Evolutionary conservation across 2,329 filamentous ascomycete genomes (phyloP).

Genomic region (Neophaeococcomyces aloes): DNA sequence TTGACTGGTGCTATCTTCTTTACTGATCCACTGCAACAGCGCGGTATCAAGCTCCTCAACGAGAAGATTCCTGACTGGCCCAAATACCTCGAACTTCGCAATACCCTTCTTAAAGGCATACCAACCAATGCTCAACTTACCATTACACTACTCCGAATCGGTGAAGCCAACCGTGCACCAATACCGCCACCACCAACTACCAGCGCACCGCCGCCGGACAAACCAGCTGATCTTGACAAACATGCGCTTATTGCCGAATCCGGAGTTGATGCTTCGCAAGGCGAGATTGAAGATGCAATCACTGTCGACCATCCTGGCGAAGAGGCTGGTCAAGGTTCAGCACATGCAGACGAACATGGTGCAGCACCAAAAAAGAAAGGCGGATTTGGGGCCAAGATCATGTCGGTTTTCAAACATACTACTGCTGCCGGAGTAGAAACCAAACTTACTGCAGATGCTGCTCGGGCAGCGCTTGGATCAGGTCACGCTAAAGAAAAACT

Average conservation of each 20-base stretch:
- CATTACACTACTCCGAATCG: conserved; percentile 68
- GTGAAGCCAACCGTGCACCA: conserved; percentile 70
- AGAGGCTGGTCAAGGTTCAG: conserved; percentile 25
- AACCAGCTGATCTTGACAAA: conserved; percentile 43
- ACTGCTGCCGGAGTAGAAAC: conserved; percentile 64
- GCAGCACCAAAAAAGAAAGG: conserved; percentile 30
- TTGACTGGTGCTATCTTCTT: conserved; percentile 67
- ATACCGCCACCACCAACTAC: conserved; percentile 52
- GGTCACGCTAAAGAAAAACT: conserved; percentile 58
- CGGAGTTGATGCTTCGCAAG: conserved; percentile 50
- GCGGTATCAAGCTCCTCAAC: conserved; percentile 43
- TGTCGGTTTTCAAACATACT: conserved; percentile 58
- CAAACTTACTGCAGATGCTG: conserved; percentile 58
- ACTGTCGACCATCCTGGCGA: conserved; percentile 41
- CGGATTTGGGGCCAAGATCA: conserved; percentile 43
- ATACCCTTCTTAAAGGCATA: conserved; percentile 64
- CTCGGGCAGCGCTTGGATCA: conserved; percentile 53
- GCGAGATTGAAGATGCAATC: conserved; percentile 56
- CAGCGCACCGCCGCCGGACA: conserved; percentile 36
- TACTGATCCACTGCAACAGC: conserved; percentile 60
- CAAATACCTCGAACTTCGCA: conserved; percentile 61
- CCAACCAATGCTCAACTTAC: conserved; percentile 80
- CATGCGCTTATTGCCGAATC: conserved; percentile 42
- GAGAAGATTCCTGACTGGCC: conserved; percentile 58
- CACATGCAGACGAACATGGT: conserved; percentile 21